Conservation (phyloP, 2,329 filamentous ascomycete genomes). For the Penicillium freii region DNA sequence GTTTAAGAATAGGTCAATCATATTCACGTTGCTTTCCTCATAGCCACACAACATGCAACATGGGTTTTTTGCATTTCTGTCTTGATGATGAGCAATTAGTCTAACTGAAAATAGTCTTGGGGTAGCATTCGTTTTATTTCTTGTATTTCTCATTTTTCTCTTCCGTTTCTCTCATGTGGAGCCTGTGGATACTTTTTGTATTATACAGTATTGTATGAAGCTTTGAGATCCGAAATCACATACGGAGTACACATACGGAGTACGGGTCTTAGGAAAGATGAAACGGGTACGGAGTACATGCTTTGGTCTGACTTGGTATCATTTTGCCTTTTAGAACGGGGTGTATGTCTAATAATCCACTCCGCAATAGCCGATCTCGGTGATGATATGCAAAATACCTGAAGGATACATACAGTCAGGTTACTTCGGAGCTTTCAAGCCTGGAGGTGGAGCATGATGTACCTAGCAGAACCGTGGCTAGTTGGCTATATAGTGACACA, state of each 20-base stretch:
- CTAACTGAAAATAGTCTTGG: background rate
- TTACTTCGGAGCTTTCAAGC: conserved; percentile 11
- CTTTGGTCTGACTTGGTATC: background rate
- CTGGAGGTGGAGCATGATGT: conserved; percentile 11
- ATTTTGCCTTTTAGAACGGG: background rate
- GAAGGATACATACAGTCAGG: background rate
- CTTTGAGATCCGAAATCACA: background rate
- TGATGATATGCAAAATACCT: conserved; percentile 5
- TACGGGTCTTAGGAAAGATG: background rate
- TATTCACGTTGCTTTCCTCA: background rate
- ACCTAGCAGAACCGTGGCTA: conserved; percentile 5
- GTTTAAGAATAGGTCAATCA: background rate
- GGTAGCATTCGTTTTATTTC: background rate
- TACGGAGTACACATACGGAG: background rate
- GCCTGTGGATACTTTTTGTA: background rate
- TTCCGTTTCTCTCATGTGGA: background rate
- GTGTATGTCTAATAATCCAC: background rate
- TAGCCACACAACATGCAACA: too few relatives aligned
- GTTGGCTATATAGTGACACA: conserved; percentile 17
- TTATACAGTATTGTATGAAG: background rate
- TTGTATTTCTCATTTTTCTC: background rate
- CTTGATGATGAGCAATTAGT: background rate
- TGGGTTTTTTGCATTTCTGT: background rate
- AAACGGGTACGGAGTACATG: background rate
- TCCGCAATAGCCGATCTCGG: conserved; percentile 13